Evolutionary conservation across 2,329 filamentous ascomycete species (phyloP), one percentile per base, ranked within the genome.

Genomic region (Xylaria sp.): DNA sequence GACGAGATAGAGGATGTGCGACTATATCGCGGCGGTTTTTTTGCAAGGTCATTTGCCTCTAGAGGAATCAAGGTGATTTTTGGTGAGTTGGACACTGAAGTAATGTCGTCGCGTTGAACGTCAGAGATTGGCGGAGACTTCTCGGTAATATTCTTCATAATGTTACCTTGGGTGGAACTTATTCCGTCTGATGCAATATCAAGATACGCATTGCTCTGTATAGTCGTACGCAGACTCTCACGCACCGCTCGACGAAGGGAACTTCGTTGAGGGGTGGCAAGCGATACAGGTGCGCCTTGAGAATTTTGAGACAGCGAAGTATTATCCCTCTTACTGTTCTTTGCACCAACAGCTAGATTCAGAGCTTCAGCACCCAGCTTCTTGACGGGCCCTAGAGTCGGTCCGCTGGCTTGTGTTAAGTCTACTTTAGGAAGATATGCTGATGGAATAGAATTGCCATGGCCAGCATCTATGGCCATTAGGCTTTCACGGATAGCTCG

Each of bases 401-500:
- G 42, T 29, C 23, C 16, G 18, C 4, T 12, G 9, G 23, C 18
- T 48, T 21, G n/a, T 47, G 48, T 18, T 23, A 4, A 13, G 50
- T 21, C 27, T 32, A n/a, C 21, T 42, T 50, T 32, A 5, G n/a
- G 23, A 32, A 27, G 18, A 23, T 57, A 12, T 25, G 66, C 12
- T 35, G 5, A n/a, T 42, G 16, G 35, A 32, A 2, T 9, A 0
- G n/a, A 8, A 44, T 53, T 4, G n/a, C 9, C 3, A 29, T 27
- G 16, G 40, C 18, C 18, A 13, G 27, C 6, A 0, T 51, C 27
- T 12, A 27, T 25, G n/a, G n/a, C 27, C 10, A 35, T 32, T 1
- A 61, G n/a, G 18, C 67, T 69, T 48, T 59, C 60, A 18, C 62
- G 54, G 29, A 64, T 67, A 27, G 63, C 67, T 66, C 59, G 55